Conservation (phyloP, 192 early-diverging fungal species). For the Thamnidium elegans region DNA sequence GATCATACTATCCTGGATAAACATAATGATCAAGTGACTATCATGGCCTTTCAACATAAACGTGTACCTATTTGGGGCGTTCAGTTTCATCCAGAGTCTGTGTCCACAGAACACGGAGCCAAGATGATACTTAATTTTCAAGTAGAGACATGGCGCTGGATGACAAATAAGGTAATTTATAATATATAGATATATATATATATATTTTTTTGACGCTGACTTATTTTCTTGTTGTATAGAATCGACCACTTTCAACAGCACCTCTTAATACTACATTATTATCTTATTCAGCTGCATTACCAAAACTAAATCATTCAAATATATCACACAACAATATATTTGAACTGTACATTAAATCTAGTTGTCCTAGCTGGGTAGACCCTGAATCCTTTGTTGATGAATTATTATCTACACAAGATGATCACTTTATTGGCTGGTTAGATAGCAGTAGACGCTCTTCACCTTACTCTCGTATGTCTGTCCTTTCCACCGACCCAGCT, state of each 20-base stretch:
- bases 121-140: constrained; percentile 75
- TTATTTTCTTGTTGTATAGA: not conserved
- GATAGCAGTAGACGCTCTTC: constrained; percentile 53
- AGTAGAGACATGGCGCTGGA: constrained; percentile 43
- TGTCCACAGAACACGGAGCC: constrained; percentile 78
- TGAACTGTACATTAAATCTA: constrained; percentile 4
- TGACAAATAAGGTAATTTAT: constrained; percentile 22
- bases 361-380: constrained; percentile 29
- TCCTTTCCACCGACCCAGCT: constrained; percentile 23
- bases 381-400: constrained; percentile 25
- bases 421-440: constrained; percentile 46
- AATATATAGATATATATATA: too few species aligned
- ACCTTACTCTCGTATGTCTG: constrained; percentile 31
- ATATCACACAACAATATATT: not conserved
- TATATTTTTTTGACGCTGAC: not conserved
- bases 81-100: constrained; percentile 96
- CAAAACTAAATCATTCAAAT: not conserved
- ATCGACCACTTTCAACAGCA: not conserved
- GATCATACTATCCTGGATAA: constrained; percentile 1
- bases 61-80: constrained; percentile 77
- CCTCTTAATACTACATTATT: not conserved
- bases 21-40: constrained; percentile 32
- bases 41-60: constrained; percentile 82
- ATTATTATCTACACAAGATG: constrained; percentile 7
- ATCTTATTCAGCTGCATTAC: not conserved